Base-by-base conservation (phyloP, 2,329 filamentous ascomycete species). In the Colletotrichum higginsianum region DNA sequence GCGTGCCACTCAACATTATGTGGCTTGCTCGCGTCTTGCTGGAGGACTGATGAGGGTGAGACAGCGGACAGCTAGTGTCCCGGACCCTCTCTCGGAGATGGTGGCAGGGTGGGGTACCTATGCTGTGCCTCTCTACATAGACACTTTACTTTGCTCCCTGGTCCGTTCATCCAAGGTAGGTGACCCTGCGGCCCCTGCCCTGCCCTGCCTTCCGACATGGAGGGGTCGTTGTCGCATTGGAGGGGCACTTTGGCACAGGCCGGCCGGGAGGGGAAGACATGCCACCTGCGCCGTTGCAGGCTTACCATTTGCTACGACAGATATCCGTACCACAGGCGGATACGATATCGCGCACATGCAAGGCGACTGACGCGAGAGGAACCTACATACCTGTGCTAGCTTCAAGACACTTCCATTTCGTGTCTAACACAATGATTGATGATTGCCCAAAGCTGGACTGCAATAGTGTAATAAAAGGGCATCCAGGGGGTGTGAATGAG, bases 301-400 rank as follows among this genome's bases (percentile, higher is more conserved):
- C 72, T 76, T 75, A 75, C 74, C 72, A 77, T 79, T 78, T 76
- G 77, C 76, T 75, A 73, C 30, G 8, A 35, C 30, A 9, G 30
- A 8, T 35, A 35, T 35, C 30, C 30, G 30, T 35, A 35, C 74
- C 60, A 69, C 47, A 67, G 66, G 11, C 53, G 53, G 58, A 68
- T 58, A 67, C 57, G 52, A 67, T 68, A 71, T 63, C 65, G 52
- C 52, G 64, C 52, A 40, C 52, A 13, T 67, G 38, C 38, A 44
- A 47, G 57, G 60, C 56, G 61, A 30, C 40, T 38, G 26, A 18
- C 30, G 63, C n/a, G 40, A 56, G 67, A 44, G 55, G 8, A 35
- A 9, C 30, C 30, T 30, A 30, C 30, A 30, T 35, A 12, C 16
- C 16, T 13, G 3, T 55, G 18, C 30, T 38, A n/a, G 30, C 52